Conservation (phyloP, 169 alveolate genomes). For the Perkinsus chesapeaki region DNA sequence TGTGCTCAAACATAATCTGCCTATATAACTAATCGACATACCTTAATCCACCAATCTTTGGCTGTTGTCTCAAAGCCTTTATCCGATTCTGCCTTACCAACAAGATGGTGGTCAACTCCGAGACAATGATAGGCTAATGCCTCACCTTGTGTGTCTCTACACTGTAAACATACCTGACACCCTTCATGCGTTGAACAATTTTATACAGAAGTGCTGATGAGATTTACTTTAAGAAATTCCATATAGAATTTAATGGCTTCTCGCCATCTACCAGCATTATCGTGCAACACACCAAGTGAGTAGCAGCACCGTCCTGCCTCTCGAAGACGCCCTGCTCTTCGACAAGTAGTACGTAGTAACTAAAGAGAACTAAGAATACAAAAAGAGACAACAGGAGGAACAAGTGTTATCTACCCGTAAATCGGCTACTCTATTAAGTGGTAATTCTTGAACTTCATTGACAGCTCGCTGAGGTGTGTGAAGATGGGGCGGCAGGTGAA, state of each 20-base stretch:
- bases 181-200: constrained; percentile 54
- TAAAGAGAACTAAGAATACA: not conserved
- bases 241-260: constrained; percentile 50
- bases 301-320: constrained; percentile 70
- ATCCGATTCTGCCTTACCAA: not conserved
- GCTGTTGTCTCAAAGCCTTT: not conserved
- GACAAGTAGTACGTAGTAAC: constrained; percentile 31
- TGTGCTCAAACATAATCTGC: not conserved
- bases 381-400: not conserved
- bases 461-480: not conserved
- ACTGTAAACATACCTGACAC: not conserved
- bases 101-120: constrained; percentile 46
- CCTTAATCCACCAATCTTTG: not conserved
- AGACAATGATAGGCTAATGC: constrained; percentile 66
- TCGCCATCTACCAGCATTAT: constrained; percentile 49
- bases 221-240: constrained; percentile 47
- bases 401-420: not conserved
- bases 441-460: not conserved
- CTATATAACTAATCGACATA: not conserved
- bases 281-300: constrained; percentile 59
- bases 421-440: not conserved
- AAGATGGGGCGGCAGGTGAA: not conserved
- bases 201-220: too few species aligned
- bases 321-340: constrained; percentile 58
- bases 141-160: constrained; percentile 53